These are phyloP conservation scores for Talaromyces sp. DNA, from an alignment of 2,329 filamentous ascomycete genomes.

Conservation along the genomic window DNA sequence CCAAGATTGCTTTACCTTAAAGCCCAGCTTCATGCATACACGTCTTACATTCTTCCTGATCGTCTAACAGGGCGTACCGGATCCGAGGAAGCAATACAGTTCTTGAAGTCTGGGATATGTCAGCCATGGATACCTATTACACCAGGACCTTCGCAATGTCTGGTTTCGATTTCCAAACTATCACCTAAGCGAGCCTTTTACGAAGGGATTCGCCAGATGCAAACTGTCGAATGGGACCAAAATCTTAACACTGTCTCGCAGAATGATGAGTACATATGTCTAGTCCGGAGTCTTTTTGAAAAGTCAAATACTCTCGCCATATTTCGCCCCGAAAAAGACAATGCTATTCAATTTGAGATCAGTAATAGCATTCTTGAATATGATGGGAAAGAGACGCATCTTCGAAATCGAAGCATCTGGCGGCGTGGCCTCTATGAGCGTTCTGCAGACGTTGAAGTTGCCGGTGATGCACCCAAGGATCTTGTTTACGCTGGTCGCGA, in stretches of 20 bases:
- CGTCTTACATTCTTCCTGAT: constrained; percentile 54
- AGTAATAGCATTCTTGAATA: not conserved
- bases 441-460: not conserved
- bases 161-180: constrained; percentile 26
- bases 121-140: constrained; percentile 45
- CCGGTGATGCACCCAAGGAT: not conserved
- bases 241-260: constrained; percentile 36
- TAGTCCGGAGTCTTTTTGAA: not conserved
- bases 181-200: constrained; percentile 41
- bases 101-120: constrained; percentile 45
- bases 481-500: not conserved
- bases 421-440: not conserved
- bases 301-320: not conserved
- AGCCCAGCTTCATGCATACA: constrained; percentile 56
- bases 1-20: constrained; percentile 52
- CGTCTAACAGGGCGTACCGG: constrained; percentile 55
- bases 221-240: constrained; percentile 38
- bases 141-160: not conserved
- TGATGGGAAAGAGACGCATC: not conserved
- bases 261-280: constrained; percentile 25
- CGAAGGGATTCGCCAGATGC: constrained; percentile 16
- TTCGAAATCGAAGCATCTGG: not conserved
- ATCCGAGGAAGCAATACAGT: constrained; percentile 53
- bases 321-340: not conserved
- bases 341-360: not conserved